A percentile compares a stretch with the other conserved stretches of the same genome.
These are phyloP conservation scores for Colletotrichum musicola DNA, from an alignment of 2,329 filamentous ascomycete genomes.

Conservation along the genomic window DNA sequence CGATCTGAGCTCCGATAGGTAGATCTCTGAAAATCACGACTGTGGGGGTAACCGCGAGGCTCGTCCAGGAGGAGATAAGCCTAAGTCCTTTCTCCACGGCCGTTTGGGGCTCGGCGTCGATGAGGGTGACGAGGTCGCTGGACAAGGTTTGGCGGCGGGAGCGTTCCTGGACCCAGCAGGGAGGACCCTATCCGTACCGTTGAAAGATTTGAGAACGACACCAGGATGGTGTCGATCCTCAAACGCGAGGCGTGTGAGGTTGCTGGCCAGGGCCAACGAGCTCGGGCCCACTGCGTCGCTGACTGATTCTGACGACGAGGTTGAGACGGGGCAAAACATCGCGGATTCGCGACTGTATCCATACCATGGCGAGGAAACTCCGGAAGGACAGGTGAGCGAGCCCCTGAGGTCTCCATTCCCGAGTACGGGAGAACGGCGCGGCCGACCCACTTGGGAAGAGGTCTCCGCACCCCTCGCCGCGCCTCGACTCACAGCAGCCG, in stretches of 20 bases:
- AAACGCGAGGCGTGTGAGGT: constrained; percentile 37
- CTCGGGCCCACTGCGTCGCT: constrained; percentile 31
- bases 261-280: constrained; percentile 19
- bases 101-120: constrained; percentile 33
- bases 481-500: constrained; percentile 15
- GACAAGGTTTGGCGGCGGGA: constrained; percentile 33
- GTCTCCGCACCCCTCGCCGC: constrained; percentile 12
- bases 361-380: constrained; percentile 14
- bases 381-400: constrained; percentile 13
- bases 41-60: constrained; percentile 22
- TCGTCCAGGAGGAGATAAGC: constrained; percentile 19
- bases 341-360: constrained; percentile 16
- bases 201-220: constrained; percentile 29
- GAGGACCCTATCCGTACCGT: constrained; percentile 8
- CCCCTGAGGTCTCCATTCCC: constrained; percentile 20
- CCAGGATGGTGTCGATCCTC: constrained; percentile 37
- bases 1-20: constrained; percentile 32
- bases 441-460: constrained; percentile 3
- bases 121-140: constrained; percentile 19
- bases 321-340: constrained; percentile 30
- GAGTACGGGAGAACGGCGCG: constrained; percentile 11
- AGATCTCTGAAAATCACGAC: constrained; percentile 28
- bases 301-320: constrained; percentile 15
- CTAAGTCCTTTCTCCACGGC: constrained; percentile 16
- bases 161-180: constrained; percentile 34